These are phyloP conservation scores for Ustilago esculenta DNA, from an alignment of 1,284 basidiomycete species.

Conservation along the genomic window DNA sequence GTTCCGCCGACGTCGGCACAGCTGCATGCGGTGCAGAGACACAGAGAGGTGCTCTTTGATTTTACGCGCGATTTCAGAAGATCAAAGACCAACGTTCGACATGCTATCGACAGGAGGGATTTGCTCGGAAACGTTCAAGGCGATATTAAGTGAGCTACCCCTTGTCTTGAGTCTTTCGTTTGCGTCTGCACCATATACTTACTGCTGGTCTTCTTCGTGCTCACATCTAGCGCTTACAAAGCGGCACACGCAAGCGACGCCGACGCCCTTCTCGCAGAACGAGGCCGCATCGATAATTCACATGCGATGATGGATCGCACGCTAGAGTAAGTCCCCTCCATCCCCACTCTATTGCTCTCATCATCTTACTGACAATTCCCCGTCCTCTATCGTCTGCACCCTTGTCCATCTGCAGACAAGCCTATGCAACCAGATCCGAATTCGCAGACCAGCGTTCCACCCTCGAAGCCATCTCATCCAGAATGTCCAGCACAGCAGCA, in stretches of 20 bases:
- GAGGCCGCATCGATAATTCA: slow-evolving; percentile 86
- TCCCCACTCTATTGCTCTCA: not conserved
- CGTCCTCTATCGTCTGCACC: no score
- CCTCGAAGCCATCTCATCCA: slow-evolving; percentile 79
- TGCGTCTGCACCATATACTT: no score
- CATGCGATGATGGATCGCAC: slow-evolving; percentile 95
- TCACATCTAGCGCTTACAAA: slow-evolving; percentile 75
- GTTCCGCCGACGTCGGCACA: slow-evolving; percentile 83
- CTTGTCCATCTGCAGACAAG: slow-evolving; percentile 83
- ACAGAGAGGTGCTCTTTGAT: slow-evolving; percentile 88
- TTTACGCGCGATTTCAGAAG: slow-evolving; percentile 76
- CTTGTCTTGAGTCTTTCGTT: no score
- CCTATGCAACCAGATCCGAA: slow-evolving; percentile 94
- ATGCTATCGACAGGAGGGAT: slow-evolving; percentile 85
- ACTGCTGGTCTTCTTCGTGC: not conserved
- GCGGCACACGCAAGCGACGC: slow-evolving; percentile 76
- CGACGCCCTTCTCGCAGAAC: slow-evolving; percentile 86
- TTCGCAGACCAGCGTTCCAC: slow-evolving; percentile 84
- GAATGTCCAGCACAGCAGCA: slow-evolving; percentile 76
- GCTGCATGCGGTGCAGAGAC: slow-evolving; percentile 86
- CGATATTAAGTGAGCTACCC: slow-evolving; percentile 82
- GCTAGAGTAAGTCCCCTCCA: slow-evolving; percentile 73
- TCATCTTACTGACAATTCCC: not conserved
- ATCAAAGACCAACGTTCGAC: slow-evolving; percentile 70
- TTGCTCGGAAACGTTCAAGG: slow-evolving; percentile 89